A percentile compares a stretch with the other conserved stretches of the same genome.
These are phyloP conservation scores for Nicotiana benthamiana DNA, from an alignment of 257 asterid genomes.

Conservation along the genomic window DNA sequence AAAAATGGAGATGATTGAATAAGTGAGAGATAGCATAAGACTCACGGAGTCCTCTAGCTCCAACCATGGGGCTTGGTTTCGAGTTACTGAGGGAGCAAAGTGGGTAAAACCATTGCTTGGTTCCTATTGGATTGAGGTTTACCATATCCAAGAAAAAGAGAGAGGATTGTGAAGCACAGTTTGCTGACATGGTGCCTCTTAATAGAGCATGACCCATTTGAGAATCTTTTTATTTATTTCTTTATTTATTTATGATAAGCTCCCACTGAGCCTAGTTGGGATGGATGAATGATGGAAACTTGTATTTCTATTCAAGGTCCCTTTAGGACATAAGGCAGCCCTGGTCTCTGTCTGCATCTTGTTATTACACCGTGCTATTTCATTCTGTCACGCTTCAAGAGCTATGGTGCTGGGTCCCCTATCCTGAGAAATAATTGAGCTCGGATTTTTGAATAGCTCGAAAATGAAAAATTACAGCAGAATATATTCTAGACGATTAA, in stretches of 20 bases:
- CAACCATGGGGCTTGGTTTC: neutral
- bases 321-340: neutral
- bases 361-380: neutral
- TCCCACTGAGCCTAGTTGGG: neutral
- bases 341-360: neutral
- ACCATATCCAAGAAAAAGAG: neutral
- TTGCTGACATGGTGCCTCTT: neutral
- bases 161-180: neutral
- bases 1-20: conserved; percentile 1
- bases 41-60: neutral
- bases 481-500: neutral
- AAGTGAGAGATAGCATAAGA: neutral
- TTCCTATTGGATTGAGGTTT: neutral
- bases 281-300: neutral
- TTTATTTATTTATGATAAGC: neutral
- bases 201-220: neutral
- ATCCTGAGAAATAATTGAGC: neutral
- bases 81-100: neutral
- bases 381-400: neutral
- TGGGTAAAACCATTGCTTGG: neutral
- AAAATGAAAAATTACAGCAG: neutral
- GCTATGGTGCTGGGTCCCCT: neutral
- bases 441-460: neutral
- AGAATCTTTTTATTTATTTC: neutral
- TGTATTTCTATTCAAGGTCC: neutral